Evolutionary conservation across 1,284 basidiomycete genomes (phyloP).

Genomic region (Pseudozyma tsukubaensis): DNA sequence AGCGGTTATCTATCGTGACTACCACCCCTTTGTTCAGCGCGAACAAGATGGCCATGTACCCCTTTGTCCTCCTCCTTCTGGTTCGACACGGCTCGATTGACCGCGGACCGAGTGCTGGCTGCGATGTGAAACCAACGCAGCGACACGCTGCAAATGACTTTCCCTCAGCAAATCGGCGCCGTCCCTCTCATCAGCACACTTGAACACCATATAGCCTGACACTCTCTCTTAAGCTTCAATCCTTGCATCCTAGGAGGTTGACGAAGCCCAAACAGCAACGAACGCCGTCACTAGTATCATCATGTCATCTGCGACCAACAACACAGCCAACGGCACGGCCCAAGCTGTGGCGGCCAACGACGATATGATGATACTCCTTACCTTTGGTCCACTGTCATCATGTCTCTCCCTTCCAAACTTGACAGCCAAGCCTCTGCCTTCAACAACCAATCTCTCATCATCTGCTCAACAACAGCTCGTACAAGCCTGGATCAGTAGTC

Average conservation of each 20-base stretch:
- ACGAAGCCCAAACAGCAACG: neutral
- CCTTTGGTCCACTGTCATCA: conserved; percentile 29
- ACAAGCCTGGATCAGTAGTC: conserved; percentile 10
- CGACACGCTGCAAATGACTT: neutral
- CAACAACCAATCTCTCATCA: neutral
- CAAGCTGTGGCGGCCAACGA: neutral
- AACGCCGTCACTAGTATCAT: neutral
- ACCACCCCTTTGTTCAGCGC: neutral
- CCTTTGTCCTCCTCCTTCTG: conserved; percentile 1
- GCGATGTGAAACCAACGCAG: neutral
- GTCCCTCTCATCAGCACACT: too few relatives aligned
- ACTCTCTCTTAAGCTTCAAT: neutral
- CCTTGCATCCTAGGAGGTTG: neutral
- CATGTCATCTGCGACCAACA: neutral
- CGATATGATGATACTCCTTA: conserved; percentile 11
- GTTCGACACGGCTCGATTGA: neutral
- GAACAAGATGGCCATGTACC: neutral
- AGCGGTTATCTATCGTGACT: neutral
- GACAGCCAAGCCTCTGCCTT: neutral
- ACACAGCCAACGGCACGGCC: neutral
- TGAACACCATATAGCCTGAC: too few relatives aligned
- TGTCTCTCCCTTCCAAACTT: conserved; percentile 29
- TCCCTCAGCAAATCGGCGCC: too few relatives aligned
- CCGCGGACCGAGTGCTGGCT: neutral
- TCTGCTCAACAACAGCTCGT: conserved; percentile 4